These are phyloP conservation scores for Nothophoma quercina DNA, from an alignment of 2,329 filamentous ascomycete genomes.

Conservation along the genomic window DNA sequence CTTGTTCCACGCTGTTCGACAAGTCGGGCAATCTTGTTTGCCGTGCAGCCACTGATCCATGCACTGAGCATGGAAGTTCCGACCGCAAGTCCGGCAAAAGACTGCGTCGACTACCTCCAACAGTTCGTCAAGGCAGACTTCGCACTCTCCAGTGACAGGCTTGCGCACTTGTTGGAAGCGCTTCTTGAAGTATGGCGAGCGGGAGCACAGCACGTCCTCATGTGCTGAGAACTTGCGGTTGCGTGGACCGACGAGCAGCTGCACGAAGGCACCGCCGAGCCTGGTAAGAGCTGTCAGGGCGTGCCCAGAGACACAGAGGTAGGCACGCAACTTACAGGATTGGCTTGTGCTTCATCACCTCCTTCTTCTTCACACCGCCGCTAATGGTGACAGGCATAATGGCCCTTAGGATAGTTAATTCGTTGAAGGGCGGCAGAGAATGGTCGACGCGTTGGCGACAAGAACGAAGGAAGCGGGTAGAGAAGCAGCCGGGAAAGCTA, in stretches of 20 bases:
- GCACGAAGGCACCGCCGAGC: neutral
- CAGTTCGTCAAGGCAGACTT: neutral
- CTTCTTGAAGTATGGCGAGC: neutral
- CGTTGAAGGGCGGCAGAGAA: too few relatives aligned
- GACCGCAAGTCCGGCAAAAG: neutral
- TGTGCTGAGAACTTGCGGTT: conserved; percentile 3
- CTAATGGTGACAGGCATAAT: neutral
- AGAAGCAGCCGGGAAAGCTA: too few relatives aligned
- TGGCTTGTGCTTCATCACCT: neutral
- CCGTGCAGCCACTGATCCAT: neutral
- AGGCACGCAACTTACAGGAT: neutral
- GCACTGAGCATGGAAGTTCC: conserved; percentile 1
- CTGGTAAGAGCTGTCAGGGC: neutral
- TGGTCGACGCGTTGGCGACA: too few relatives aligned
- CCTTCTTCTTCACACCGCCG: neutral
- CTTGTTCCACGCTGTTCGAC: neutral
- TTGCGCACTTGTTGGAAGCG: neutral
- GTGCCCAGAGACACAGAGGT: too few relatives aligned
- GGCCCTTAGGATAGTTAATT: too few relatives aligned
- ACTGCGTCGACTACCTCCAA: neutral
- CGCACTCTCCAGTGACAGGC: neutral
- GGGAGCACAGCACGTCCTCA: neutral
- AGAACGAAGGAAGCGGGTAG: too few relatives aligned
- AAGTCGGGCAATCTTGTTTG: neutral
- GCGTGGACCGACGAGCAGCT: neutral